Percentiles rank a stretch among this genome's conserved stretches.
phyloP scores from a whole-genome alignment of 768 basidiomycete genomes.

The Mycena capillaripes region DNA sequence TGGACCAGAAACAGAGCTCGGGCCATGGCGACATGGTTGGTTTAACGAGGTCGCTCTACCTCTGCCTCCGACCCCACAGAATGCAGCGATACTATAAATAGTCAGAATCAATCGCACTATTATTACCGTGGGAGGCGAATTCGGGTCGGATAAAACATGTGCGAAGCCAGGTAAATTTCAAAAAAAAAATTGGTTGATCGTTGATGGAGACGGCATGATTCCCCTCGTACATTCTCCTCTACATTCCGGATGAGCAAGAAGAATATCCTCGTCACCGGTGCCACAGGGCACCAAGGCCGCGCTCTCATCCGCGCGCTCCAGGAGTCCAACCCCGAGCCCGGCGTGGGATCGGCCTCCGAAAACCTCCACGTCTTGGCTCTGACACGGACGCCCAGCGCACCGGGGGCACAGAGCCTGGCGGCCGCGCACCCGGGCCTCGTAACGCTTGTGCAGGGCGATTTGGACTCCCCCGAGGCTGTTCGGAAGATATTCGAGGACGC shows the following conservation, averaged over 20 bases:
- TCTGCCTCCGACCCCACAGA: too few species aligned
- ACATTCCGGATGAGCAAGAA: not conserved
- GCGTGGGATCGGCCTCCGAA: not conserved
- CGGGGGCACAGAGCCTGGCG: slow-evolving; percentile 42
- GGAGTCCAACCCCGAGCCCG: not conserved
- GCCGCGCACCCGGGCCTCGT: slow-evolving; percentile 36
- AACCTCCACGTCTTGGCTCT: slow-evolving; percentile 52
- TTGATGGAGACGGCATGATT: too few species aligned
- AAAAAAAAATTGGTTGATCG: too few species aligned
- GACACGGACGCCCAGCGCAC: slow-evolving; percentile 48
- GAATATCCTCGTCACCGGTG: slow-evolving; percentile 49
- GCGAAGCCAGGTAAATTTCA: too few species aligned
- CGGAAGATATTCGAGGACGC: slow-evolving; percentile 51
- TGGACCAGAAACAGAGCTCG: too few species aligned
- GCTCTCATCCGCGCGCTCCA: slow-evolving; percentile 50
- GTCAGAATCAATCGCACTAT: too few species aligned
- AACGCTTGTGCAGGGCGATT: slow-evolving; percentile 51
- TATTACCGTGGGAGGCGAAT: too few species aligned
- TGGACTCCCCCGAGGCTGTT: slow-evolving; percentile 45
- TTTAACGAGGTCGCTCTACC: too few species aligned
- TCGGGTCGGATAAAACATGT: too few species aligned
- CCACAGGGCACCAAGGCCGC: slow-evolving; percentile 56
- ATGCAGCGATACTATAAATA: too few species aligned
- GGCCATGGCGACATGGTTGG: too few species aligned
- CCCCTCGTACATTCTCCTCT: too few species aligned